These are phyloP conservation scores for Antrodiella citrinella DNA, from an alignment of 768 basidiomycete genomes.

Conservation along the genomic window DNA sequence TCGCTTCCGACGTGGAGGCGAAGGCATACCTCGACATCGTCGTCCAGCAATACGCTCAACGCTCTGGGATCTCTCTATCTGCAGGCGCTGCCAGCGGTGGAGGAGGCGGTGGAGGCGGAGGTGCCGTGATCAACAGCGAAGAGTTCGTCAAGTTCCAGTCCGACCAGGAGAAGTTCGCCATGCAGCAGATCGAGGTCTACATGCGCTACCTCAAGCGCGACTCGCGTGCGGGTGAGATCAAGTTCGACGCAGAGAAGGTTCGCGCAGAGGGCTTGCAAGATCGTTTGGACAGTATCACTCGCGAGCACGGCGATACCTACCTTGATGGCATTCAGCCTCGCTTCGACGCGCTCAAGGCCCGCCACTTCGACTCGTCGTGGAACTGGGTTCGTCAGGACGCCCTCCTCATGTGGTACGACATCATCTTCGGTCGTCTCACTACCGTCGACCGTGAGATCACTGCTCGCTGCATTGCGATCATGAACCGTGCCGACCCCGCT, in stretches of 20 bases:
- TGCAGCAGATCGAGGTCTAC: conserved; percentile 90
- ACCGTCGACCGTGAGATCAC: conserved; percentile 96
- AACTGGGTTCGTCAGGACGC: conserved; percentile 99
- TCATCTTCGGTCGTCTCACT: conserved; percentile 90
- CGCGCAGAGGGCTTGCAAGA: conserved; percentile 66
- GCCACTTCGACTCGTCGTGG: conserved; percentile 98
- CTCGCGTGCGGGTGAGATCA: conserved; percentile 85
- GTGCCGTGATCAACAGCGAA: conserved; percentile 92
- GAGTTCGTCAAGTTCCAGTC: conserved; percentile 95
- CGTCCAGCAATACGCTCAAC: conserved; percentile 79
- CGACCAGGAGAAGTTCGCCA: conserved; percentile 86
- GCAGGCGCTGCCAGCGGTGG: conserved; percentile 56
- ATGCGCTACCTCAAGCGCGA: conserved; percentile 96
- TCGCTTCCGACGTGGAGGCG: conserved; percentile 85
- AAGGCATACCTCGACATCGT: conserved; percentile 90
- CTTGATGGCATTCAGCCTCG: conserved; percentile 91
- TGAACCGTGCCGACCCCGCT: conserved; percentile 94
- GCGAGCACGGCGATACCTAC: conserved; percentile 92
- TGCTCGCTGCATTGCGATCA: conserved; percentile 92
- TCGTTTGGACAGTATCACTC: conserved; percentile 78
- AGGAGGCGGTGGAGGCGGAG: conserved; percentile 56
- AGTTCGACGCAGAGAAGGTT: conserved; percentile 81
- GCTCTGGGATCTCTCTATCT: conserved; percentile 78
- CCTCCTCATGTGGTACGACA: conserved; percentile 95
- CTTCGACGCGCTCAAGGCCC: conserved; percentile 93